Percentiles rank a stretch among this genome's conserved stretches.
phyloP scores from a whole-genome alignment of 306 rosid species.

The Vigna angularis region DNA sequence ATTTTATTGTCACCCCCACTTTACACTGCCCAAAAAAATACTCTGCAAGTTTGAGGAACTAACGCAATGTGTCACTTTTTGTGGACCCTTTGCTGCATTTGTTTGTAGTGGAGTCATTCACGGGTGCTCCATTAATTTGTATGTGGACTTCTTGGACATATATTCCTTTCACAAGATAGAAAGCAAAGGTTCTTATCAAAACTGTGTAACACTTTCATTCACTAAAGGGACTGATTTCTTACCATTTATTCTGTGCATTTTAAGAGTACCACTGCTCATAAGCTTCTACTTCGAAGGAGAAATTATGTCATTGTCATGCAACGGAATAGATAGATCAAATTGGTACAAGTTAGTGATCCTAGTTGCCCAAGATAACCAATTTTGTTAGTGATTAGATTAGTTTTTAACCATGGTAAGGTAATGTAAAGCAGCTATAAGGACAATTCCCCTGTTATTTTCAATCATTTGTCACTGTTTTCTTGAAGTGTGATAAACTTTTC shows the following conservation, averaged over 20 bases:
- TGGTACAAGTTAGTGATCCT: neutral
- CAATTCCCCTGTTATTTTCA: neutral
- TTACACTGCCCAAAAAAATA: neutral
- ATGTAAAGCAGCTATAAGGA: neutral
- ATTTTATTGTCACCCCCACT: neutral
- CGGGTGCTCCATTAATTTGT: slow-evolving; percentile 25
- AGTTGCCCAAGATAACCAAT: neutral
- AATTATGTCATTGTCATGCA: neutral
- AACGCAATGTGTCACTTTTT: neutral
- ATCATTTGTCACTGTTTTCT: neutral
- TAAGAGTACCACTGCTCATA: neutral
- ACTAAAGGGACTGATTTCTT: slow-evolving; percentile 9
- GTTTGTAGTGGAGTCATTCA: slow-evolving; percentile 21
- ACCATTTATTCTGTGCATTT: neutral
- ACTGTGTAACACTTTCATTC: neutral
- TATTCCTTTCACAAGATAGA: slow-evolving; percentile 21
- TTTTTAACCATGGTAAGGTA: neutral
- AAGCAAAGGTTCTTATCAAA: neutral
- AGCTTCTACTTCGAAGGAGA: slow-evolving; percentile 3
- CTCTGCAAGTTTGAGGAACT: neutral
- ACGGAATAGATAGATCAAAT: neutral
- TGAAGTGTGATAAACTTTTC: neutral
- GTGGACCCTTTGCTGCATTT: slow-evolving; percentile 24
- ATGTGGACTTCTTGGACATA: neutral
- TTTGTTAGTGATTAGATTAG: neutral